Evolutionary conservation across 108 stramenopile species (phyloP).

Genomic region (Skeletonema tropicum): DNA sequence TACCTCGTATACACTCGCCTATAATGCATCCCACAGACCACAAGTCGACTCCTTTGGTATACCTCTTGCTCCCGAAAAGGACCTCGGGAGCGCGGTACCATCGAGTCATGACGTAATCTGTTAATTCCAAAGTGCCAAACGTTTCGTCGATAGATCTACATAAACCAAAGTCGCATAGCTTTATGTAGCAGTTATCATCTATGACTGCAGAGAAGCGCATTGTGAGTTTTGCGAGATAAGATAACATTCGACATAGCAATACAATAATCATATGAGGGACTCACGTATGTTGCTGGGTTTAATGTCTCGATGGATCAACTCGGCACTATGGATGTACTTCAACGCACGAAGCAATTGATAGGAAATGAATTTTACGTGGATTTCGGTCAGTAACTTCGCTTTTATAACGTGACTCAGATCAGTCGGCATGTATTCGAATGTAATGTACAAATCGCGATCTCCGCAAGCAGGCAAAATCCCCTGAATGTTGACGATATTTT

Average conservation of each 20-base stretch:
- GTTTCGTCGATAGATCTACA: constrained; percentile 67
- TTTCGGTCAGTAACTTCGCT: constrained; percentile 62
- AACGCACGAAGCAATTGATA: constrained; percentile 87
- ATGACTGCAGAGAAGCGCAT: constrained; percentile 37
- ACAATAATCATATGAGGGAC: too few relatives aligned
- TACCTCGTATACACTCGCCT: constrained; percentile 50
- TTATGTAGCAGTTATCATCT: constrained; percentile 54
- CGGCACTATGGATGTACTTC: constrained; percentile 83
- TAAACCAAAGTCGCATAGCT: constrained; percentile 89
- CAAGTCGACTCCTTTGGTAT: constrained; percentile 81
- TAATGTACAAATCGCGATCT: constrained; percentile 85
- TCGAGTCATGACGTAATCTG: constrained; percentile 88
- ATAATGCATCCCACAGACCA: constrained; percentile 70
- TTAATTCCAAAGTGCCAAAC: constrained; percentile 64
- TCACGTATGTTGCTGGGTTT: constrained; percentile 83
- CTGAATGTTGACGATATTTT: constrained; percentile 79
- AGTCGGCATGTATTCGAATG: constrained; percentile 87
- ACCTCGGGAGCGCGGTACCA: constrained; percentile 90
- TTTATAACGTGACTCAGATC: constrained; percentile 90
- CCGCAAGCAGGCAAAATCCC: constrained; percentile 83
- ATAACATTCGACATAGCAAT: too few relatives aligned
- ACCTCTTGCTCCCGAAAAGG: constrained; percentile 78
- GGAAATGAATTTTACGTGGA: constrained; percentile 84
- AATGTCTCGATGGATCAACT: constrained; percentile 76
- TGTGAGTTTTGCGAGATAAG: too few relatives aligned